Base-by-base conservation (phyloP, 805 yeast genomes). In the Suhomyces tanzawaensis region DNA sequence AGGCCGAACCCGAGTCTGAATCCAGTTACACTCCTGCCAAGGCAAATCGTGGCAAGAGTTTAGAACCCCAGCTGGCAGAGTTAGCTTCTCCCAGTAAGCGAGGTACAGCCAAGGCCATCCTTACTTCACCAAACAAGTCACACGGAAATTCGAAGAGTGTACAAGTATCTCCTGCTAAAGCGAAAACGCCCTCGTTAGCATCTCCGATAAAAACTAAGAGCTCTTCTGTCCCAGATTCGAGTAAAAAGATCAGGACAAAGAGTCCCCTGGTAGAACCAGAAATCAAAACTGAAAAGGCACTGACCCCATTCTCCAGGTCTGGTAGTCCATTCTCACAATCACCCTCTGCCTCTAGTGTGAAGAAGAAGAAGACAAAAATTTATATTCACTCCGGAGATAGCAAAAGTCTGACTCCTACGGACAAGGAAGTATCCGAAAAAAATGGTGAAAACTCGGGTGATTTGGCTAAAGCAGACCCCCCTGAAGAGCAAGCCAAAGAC, bases 281-380 rank as follows among this genome's bases (percentile, higher is more conserved):
- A 28, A 36, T 31, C 13, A 21, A 28, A 22, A 3, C 29, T 19
- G 41, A 37, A 21, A 37, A 42, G 23, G 14, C 46, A 2, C 28
- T 39, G 5, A 42, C 47, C 6, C 51, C 52, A 14, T 47, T 49
- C 23, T 41, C 51, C 6, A 44, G 42, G 14, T 38, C 50, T 4
- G 33, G 36, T 13, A 53, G 57, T 34, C 59, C 59, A 11, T 54
- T 52, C 36, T 28, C 46, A 19, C 24, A 43, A 8, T 21, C 48
- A 5, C 13, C 44, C 5, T 28, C 47, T 2, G 34, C 34, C 3
- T 34, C 36, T 8, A 35, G 36, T 6, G 15, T 42, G 8, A 57
- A 54, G 40, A 51, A 54, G 47, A 55, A 52, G 35, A 60, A 57
- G 48, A 40, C 51, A 5, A 58, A 56, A 37, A 52, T 58, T 16